Base-by-base conservation (phyloP, 805 yeast genomes). In the Candida cerambycidarum region DNA sequence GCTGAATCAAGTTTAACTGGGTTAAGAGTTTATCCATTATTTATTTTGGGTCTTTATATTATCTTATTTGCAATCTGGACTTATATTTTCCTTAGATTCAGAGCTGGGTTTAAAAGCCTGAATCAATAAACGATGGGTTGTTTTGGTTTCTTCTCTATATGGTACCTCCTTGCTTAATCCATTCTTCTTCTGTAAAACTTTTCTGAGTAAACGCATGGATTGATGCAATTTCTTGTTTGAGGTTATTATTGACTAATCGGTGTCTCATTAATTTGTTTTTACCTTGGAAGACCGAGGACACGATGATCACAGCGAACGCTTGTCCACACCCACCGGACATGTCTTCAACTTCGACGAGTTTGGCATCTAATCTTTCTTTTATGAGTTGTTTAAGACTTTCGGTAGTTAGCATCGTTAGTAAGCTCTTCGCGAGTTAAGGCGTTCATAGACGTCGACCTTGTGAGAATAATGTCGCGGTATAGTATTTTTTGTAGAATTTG, bases 151-250 rank as follows among this genome's bases (percentile, higher is more conserved):
- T n/a, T 16, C 14, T 13, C 35, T 43, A 53, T 37, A 54, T 31
- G 11, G 45, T 41, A 4, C 73, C 73, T 5, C 71, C 73, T 44
- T 69, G 75, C 4, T 55, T 55, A 27, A 41, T 41, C 96, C 97
- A 92, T 62, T 92, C 99, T n/a, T 78, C 86, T 1, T 83, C 80
- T 0, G 97, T 90, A 58, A 81, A 92, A 10, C 71, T 85, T 65
- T 88, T 89, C 57, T 93, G 97, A 0, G 97, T 89, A 62, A 95
- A 93, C 0, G 99, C 98, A 64, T 93, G 99, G 34, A 93, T 90
- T 4, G 72, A 65, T 0, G 86, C 83, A 24, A 93, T 87, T 60
- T 90, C 96, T n/a, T 84, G 88, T 54, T 83, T 83, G 48, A 93
- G 71, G 1, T 85, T 81, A 24, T 61, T 69, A 62, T 93, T 93